Conservation (phyloP, 2,329 filamentous ascomycete species). For the Trichoderma simmonsii region DNA sequence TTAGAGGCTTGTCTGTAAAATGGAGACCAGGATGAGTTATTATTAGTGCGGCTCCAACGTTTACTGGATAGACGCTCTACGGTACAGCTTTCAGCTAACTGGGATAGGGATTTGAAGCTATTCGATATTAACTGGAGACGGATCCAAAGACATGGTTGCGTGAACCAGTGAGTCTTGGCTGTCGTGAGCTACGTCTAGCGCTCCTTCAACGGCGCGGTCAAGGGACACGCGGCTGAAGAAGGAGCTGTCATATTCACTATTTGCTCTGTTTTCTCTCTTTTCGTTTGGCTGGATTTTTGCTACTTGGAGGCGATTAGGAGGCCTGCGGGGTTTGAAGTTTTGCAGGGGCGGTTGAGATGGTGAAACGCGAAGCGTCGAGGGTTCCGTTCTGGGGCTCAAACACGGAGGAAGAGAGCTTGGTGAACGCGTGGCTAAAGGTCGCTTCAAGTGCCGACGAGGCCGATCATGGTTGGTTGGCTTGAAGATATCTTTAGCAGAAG, state of each 20-base stretch:
- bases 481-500: not conserved
- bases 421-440: not conserved
- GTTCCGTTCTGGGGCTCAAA: slow-evolving; percentile 1
- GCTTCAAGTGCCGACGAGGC: not conserved
- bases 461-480: not conserved
- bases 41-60: not conserved
- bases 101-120: not conserved
- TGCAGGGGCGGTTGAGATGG: slow-evolving; percentile 4
- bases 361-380: slow-evolving; percentile 14
- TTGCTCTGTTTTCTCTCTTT: not conserved
- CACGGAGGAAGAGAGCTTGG: not conserved
- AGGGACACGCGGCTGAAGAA: not conserved
- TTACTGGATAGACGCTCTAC: not conserved
- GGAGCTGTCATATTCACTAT: not conserved
- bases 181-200: not conserved
- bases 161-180: not conserved
- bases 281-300: not conserved
- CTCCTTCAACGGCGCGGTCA: not conserved
- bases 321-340: slow-evolving; percentile 9
- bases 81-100: not conserved
- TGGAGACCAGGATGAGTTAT: not conserved
- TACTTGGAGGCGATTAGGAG: not conserved
- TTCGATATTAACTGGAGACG: not conserved
- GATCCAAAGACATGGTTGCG: not conserved
- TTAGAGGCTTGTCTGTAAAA: not conserved